phyloP scores from a whole-genome alignment of 805 yeast genomes.

The Hanseniaspora occidentalis region DNA sequence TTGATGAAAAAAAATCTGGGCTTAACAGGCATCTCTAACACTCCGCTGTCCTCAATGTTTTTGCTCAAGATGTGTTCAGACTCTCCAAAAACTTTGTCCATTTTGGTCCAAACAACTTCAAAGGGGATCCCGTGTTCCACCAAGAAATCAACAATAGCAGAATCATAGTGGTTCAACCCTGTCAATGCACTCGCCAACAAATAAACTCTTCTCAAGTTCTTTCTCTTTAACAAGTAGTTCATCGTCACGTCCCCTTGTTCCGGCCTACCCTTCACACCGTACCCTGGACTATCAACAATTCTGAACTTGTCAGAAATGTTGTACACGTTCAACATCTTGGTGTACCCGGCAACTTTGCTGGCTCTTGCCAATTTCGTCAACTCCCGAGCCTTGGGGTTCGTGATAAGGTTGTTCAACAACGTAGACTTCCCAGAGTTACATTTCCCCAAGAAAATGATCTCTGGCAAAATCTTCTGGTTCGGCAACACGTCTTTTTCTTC shows the following conservation, averaged over 20 bases:
- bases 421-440: conserved; percentile 86
- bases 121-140: conserved; percentile 47
- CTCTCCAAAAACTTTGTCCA: conserved; percentile 38
- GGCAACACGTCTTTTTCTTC: neutral
- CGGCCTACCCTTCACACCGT: conserved; percentile 56
- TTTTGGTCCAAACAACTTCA: conserved; percentile 67
- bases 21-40: conserved; percentile 30
- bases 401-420: conserved; percentile 47
- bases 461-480: conserved; percentile 36
- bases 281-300: conserved; percentile 82
- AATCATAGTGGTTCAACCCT: conserved; percentile 51
- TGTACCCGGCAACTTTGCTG: conserved; percentile 43
- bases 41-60: conserved; percentile 26
- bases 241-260: conserved; percentile 61
- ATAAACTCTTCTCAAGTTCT: conserved; percentile 43
- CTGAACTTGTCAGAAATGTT: conserved; percentile 52
- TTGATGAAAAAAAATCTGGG: conserved; percentile 39
- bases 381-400: conserved; percentile 24
- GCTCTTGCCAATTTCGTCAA: conserved; percentile 36
- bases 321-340: conserved; percentile 56
- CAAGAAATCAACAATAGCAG: conserved; percentile 36
- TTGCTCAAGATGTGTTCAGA: conserved; percentile 26
- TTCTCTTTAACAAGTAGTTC: conserved; percentile 46
- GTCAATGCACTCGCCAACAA: conserved; percentile 47
- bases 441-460: conserved; percentile 63